Evolutionary conservation across 2,329 filamentous ascomycete genomes (phyloP).

Genomic region (Metarhizium brunneum): DNA sequence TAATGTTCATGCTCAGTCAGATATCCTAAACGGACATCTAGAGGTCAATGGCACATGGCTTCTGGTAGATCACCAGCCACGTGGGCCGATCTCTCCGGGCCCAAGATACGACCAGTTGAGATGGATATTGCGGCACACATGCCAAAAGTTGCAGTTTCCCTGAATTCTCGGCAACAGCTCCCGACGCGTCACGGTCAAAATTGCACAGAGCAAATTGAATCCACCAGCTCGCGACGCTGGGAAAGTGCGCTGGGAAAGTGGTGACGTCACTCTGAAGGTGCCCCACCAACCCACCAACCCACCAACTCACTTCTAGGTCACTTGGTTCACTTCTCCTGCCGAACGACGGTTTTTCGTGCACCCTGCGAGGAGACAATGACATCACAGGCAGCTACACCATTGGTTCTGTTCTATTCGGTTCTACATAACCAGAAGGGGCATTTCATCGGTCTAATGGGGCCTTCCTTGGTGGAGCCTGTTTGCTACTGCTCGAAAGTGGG

Average conservation of each 20-base stretch:
- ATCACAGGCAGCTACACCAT: constrained; percentile 1
- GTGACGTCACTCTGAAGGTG: constrained; percentile 5
- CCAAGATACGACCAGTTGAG: no score
- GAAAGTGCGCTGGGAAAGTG: not conserved
- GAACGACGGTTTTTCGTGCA: not conserved
- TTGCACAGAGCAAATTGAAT: not conserved
- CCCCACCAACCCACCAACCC: not conserved
- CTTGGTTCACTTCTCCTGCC: no score
- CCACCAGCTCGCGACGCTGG: no score
- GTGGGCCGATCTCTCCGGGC: not conserved
- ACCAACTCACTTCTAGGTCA: not conserved
- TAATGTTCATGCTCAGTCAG: not conserved
- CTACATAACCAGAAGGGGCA: not conserved
- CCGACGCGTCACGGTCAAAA: not conserved
- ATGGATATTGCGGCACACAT: not conserved
- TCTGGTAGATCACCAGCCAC: not conserved
- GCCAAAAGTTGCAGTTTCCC: not conserved
- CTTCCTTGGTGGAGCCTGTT: constrained; percentile 1
- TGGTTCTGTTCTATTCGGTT: not conserved
- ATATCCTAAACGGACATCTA: not conserved
- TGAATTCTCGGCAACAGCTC: not conserved
- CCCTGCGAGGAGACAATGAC: constrained; percentile 2
- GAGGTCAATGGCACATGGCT: not conserved
- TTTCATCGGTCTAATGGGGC: not conserved
- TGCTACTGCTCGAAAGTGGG: not conserved